These are phyloP conservation scores for Clarireedia monteithiana DNA, from an alignment of 2,329 filamentous ascomycete genomes.

Conservation along the genomic window DNA sequence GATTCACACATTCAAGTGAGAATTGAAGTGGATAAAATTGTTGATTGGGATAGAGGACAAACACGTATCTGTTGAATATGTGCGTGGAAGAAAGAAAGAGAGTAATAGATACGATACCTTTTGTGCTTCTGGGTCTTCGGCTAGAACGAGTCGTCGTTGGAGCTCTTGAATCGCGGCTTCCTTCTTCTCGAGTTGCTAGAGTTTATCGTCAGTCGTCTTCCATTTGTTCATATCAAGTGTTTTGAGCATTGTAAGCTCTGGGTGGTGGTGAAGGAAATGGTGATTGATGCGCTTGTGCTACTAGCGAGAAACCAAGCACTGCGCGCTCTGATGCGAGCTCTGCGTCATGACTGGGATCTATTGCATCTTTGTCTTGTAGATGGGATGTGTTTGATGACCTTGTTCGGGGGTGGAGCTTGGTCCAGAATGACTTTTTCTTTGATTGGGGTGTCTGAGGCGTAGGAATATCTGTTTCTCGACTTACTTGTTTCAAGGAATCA, in stretches of 20 bases:
- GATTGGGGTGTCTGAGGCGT: not conserved
- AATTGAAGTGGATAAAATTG: not conserved
- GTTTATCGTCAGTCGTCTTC: slow-evolving; percentile 17
- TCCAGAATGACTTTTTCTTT: slow-evolving; percentile 3
- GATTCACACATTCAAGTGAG: slow-evolving; percentile 6
- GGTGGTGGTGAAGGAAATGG: not conserved
- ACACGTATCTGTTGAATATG: slow-evolving; percentile 1
- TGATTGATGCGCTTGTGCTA: slow-evolving; percentile 9
- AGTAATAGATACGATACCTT: slow-evolving; percentile 23
- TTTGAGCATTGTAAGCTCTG: not conserved
- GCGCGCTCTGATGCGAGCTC: slow-evolving; percentile 3
- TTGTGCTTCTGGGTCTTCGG: slow-evolving; percentile 22
- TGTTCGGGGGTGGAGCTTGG: not conserved
- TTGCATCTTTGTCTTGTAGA: no score
- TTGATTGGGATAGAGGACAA: slow-evolving; percentile 2
- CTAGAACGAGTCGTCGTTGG: slow-evolving; percentile 23
- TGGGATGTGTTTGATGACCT: not conserved
- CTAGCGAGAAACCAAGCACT: slow-evolving; percentile 2
- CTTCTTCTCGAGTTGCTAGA: slow-evolving; percentile 24
- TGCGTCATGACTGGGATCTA: not conserved
- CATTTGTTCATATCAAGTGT: not conserved
- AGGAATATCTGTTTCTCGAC: slow-evolving; percentile 19
- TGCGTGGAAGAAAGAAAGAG: slow-evolving; percentile 11
- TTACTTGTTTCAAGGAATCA: slow-evolving; percentile 49
- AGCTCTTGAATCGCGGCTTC: slow-evolving; percentile 23